Percentiles rank a stretch among this genome's conserved stretches.
Evolutionary conservation across 2,329 filamentous ascomycete genomes (phyloP).

Genomic region (Rhinocladiella similis): DNA sequence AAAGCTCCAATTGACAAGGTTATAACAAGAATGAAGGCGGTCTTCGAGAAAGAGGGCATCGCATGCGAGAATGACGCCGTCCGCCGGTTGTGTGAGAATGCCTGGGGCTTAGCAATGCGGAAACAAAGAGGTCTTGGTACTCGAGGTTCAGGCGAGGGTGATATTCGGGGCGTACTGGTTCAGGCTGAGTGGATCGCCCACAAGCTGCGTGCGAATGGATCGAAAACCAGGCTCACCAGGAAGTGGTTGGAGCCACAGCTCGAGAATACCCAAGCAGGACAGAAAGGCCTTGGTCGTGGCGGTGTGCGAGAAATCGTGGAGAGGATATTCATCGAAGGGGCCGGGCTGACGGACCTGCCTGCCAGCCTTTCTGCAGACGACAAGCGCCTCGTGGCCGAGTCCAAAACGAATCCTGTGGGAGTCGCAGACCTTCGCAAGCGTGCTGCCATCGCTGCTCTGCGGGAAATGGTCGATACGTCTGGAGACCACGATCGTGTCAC

Average conservation of each 20-base stretch:
- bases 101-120: slow-evolving; percentile 63
- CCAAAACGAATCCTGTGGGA: slow-evolving; percentile 45
- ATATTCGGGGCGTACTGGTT: slow-evolving; percentile 65
- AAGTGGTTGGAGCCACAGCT: slow-evolving; percentile 63
- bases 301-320: slow-evolving; percentile 66
- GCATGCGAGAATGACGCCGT: slow-evolving; percentile 86
- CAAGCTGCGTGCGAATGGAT: slow-evolving; percentile 50
- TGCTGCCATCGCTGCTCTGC: slow-evolving; percentile 58
- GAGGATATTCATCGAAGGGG: slow-evolving; percentile 64
- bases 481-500: slow-evolving; percentile 64
- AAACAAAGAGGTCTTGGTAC: slow-evolving; percentile 52
- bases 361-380: slow-evolving; percentile 37
- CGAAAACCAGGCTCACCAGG: slow-evolving; percentile 49
- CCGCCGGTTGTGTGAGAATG: slow-evolving; percentile 66
- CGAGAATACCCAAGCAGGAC: slow-evolving; percentile 53
- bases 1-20: slow-evolving; percentile 87
- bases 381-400: slow-evolving; percentile 39
- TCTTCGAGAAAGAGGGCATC: slow-evolving; percentile 89
- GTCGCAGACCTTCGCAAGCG: slow-evolving; percentile 61
- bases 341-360: slow-evolving; percentile 58
- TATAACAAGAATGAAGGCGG: slow-evolving; percentile 72
- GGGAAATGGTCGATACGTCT: slow-evolving; percentile 63
- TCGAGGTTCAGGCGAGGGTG: slow-evolving; percentile 49
- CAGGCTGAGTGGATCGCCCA: slow-evolving; percentile 66
- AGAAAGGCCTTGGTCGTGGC: slow-evolving; percentile 60